phyloP scores from a whole-genome alignment of 2,329 filamentous ascomycete genomes.

The Hymenoscyphus occultus region DNA sequence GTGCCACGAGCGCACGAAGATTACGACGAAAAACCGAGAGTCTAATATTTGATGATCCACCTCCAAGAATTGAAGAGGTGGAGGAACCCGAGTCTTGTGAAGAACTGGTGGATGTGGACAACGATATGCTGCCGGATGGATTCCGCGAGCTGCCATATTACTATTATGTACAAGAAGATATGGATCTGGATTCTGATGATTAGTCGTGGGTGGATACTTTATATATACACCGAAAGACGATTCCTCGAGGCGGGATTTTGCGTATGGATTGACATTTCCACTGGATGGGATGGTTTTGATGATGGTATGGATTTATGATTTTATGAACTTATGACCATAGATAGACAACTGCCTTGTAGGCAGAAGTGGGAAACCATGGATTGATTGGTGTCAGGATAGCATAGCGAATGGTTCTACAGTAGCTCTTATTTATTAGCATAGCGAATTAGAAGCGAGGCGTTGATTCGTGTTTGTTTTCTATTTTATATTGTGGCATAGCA shows the following conservation, averaged over 20 bases:
- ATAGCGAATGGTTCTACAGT: neutral
- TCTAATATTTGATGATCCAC: slow-evolving; percentile 37
- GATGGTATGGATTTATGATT: slow-evolving; percentile 5
- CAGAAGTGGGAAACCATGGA: slow-evolving; percentile 11
- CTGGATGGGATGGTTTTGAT: slow-evolving; percentile 8
- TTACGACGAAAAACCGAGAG: slow-evolving; percentile 34
- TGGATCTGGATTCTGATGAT: slow-evolving; percentile 33
- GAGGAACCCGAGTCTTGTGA: slow-evolving; percentile 36
- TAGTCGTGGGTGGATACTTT: slow-evolving; percentile 11
- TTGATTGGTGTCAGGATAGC: neutral
- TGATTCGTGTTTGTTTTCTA: neutral
- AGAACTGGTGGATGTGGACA: slow-evolving; percentile 30
- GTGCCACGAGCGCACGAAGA: slow-evolving; percentile 35
- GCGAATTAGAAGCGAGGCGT: slow-evolving; percentile 13
- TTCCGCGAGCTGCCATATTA: slow-evolving; percentile 31
- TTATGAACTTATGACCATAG: slow-evolving; percentile 15
- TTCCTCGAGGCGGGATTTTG: slow-evolving; percentile 20
- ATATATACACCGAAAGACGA: neutral
- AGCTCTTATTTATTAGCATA: slow-evolving; percentile 19
- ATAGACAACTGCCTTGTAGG: slow-evolving; percentile 18
- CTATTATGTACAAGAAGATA: slow-evolving; percentile 28
- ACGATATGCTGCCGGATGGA: slow-evolving; percentile 17
- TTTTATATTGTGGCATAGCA: neutral
- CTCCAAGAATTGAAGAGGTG: slow-evolving; percentile 35
- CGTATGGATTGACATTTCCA: slow-evolving; percentile 14